phyloP scores from a whole-genome alignment of 306 rosid species.

The Chamaecrista fasciculata region DNA sequence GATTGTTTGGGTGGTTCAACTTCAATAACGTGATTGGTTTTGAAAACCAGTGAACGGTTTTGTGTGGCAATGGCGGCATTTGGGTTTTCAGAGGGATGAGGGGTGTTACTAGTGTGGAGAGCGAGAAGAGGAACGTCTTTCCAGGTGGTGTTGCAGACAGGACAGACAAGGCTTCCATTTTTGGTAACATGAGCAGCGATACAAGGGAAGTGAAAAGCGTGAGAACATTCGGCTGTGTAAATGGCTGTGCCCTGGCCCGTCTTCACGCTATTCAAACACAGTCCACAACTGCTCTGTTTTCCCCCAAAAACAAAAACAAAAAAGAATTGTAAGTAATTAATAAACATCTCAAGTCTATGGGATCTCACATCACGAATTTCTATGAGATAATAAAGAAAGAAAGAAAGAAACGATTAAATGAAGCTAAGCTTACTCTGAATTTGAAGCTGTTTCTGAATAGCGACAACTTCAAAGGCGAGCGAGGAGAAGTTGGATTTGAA shows the following conservation, averaged over 20 bases:
- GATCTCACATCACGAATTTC: background rate
- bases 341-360: too few species aligned
- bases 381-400: too few species aligned
- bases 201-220: constrained; percentile 81
- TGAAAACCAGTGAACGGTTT: constrained; percentile 22
- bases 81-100: constrained; percentile 1
- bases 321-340: background rate
- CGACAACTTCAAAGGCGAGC: constrained; percentile 61
- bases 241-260: constrained; percentile 79
- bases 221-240: constrained; percentile 78
- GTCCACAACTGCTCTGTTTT: constrained; percentile 67
- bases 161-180: constrained; percentile 54
- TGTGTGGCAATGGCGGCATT: background rate
- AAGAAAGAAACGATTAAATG: background rate
- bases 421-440: constrained; percentile 44
- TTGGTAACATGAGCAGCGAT: constrained; percentile 50
- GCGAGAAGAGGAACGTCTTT: constrained; percentile 59
- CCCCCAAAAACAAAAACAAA: background rate
- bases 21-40: constrained; percentile 9
- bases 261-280: constrained; percentile 66
- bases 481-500: constrained; percentile 64
- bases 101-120: constrained; percentile 34
- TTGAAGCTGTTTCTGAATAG: constrained; percentile 74
- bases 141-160: constrained; percentile 63
- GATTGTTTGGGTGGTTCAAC: background rate